Conservation (phyloP, 495 filamentous ascomycete species). For the Tuber calosporum region DNA sequence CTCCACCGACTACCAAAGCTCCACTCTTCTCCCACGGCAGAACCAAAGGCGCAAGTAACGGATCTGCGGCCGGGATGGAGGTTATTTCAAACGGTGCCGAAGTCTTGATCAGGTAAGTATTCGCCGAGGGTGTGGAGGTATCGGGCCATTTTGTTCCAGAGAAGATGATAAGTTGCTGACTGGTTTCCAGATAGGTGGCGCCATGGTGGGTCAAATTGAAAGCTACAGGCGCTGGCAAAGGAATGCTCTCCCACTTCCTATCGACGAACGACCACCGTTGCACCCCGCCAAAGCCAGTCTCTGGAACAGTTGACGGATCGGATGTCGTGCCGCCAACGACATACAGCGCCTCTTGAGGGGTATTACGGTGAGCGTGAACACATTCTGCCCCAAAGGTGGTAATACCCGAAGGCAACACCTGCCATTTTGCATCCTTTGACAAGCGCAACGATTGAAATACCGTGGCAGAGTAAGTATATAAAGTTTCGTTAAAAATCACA, state of each 20-base stretch:
- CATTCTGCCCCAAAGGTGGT: slow-evolving; percentile 69
- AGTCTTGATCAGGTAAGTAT: slow-evolving; percentile 69
- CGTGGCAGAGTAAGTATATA: slow-evolving; percentile 72
- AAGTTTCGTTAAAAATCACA: slow-evolving; percentile 68
- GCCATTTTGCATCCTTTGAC: slow-evolving; percentile 63
- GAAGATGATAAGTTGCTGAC: slow-evolving; percentile 70
- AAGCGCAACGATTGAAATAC: slow-evolving; percentile 71
- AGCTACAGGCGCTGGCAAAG: slow-evolving; percentile 50
- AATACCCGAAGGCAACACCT: slow-evolving; percentile 54
- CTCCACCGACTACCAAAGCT: slow-evolving; percentile 72
- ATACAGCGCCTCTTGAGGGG: slow-evolving; percentile 61
- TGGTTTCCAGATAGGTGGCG: slow-evolving; percentile 64
- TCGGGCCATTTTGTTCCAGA: slow-evolving; percentile 59
- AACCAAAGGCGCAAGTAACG: slow-evolving; percentile 61
- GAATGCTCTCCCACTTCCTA: slow-evolving; percentile 65
- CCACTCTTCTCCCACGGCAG: slow-evolving; percentile 66
- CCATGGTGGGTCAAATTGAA: slow-evolving; percentile 59
- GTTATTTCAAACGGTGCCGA: slow-evolving; percentile 49
- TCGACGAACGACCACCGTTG: slow-evolving; percentile 76
- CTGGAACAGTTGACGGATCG: slow-evolving; percentile 44
- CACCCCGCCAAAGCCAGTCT: slow-evolving; percentile 61
- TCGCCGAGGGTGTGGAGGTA: slow-evolving; percentile 50
- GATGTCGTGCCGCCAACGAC: slow-evolving; percentile 66
- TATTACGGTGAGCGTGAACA: slow-evolving; percentile 57
- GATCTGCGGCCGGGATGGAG: slow-evolving; percentile 51